Evolutionary conservation across 306 rosid species (phyloP).

Genomic region (Cucurbita ficifolia): DNA sequence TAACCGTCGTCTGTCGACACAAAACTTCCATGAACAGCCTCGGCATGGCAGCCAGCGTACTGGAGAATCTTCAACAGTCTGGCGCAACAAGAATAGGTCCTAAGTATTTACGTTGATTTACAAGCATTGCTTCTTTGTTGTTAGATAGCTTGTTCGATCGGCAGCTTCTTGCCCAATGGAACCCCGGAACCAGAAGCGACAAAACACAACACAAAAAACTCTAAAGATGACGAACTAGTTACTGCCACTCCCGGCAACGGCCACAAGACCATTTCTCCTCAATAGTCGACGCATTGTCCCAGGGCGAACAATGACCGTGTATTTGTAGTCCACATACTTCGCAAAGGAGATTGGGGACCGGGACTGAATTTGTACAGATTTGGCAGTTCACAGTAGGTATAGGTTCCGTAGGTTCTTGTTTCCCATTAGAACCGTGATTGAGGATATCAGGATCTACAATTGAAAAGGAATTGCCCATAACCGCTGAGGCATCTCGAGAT

Average conservation of each 20-base stretch:
- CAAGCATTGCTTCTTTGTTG: not conserved
- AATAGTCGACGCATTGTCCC: slow-evolving; percentile 30
- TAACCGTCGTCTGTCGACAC: not conserved
- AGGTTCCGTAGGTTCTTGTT: slow-evolving; percentile 14
- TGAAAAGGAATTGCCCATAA: slow-evolving; percentile 18
- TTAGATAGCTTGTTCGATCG: not conserved
- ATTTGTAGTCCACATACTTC: slow-evolving; percentile 45
- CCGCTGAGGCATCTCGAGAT: slow-evolving; percentile 31
- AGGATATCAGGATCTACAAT: slow-evolving; percentile 10
- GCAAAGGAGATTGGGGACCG: slow-evolving; percentile 64
- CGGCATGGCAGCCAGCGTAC: not conserved
- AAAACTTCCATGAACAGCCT: slow-evolving; percentile 1
- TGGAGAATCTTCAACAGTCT: slow-evolving; percentile 3
- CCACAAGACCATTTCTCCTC: slow-evolving; percentile 55
- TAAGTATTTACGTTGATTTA: slow-evolving; percentile 1
- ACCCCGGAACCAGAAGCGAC: not conserved
- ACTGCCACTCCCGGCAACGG: slow-evolving; percentile 67
- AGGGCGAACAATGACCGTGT: slow-evolving; percentile 60
- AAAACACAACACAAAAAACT: not conserved
- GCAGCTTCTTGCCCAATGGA: slow-evolving; percentile 4
- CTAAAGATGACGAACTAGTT: slow-evolving; percentile 7
- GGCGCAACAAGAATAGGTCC: not conserved
- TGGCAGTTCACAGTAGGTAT: slow-evolving; percentile 20
- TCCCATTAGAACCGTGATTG: slow-evolving; percentile 18
- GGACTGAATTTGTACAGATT: slow-evolving; percentile 40